A percentile compares a stretch with the other conserved stretches of the same genome.
These are phyloP conservation scores for Agaricus blazei DNA, from an alignment of 768 basidiomycete species.

Conservation along the genomic window DNA sequence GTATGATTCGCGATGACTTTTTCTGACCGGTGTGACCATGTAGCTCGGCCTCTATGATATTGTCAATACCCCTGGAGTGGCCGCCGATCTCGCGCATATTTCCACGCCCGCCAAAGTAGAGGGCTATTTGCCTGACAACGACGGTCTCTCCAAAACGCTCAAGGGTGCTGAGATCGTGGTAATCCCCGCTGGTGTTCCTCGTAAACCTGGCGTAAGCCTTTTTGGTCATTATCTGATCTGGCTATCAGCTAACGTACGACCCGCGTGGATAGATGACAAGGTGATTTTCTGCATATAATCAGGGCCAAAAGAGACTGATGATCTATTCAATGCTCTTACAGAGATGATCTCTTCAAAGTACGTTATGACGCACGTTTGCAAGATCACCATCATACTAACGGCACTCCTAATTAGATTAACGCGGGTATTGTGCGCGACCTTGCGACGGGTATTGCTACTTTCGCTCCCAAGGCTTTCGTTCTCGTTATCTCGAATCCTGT, in stretches of 20 bases:
- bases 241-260: slow-evolving; percentile 10
- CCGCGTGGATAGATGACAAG: slow-evolving; percentile 43
- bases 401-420: slow-evolving; percentile 70
- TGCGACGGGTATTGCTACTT: slow-evolving; percentile 81
- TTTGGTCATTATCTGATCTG: slow-evolving; percentile 4
- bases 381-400: background rate
- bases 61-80: slow-evolving; percentile 96
- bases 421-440: slow-evolving; percentile 94
- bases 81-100: slow-evolving; percentile 92
- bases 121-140: slow-evolving; percentile 76
- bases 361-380: slow-evolving; percentile 8
- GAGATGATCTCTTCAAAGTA: slow-evolving; percentile 96
- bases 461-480: slow-evolving; percentile 85
- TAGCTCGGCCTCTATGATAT: slow-evolving; percentile 93
- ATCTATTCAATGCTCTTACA: slow-evolving; percentile 22
- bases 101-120: slow-evolving; percentile 80
- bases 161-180: slow-evolving; percentile 86
- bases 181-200: slow-evolving; percentile 94
- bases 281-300: slow-evolving; percentile 23
- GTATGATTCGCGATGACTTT: background rate
- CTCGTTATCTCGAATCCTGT: slow-evolving; percentile 99
- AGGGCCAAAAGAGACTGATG: slow-evolving; percentile 11
- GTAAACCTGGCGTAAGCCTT: slow-evolving; percentile 83
- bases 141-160: slow-evolving; percentile 79
- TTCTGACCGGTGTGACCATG: background rate